Conservation (phyloP, 2,329 filamentous ascomycete species). For the Claviceps maximensis region DNA sequence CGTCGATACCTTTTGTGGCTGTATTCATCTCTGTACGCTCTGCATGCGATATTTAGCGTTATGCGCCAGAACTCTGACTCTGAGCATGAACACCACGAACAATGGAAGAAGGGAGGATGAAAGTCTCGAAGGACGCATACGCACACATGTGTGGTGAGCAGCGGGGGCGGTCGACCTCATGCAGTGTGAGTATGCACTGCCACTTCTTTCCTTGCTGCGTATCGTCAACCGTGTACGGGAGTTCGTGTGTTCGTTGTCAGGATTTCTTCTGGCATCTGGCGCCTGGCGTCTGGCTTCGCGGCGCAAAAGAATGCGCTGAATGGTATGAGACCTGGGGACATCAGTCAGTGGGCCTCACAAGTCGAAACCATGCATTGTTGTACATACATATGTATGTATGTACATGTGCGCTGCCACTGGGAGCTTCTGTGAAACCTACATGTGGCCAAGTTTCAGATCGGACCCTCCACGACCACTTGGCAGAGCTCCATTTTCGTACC, state of each 20-base stretch:
- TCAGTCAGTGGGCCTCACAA: no score
- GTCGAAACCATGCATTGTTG: no score
- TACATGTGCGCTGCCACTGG: background rate
- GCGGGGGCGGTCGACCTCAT: background rate
- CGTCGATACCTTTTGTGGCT: background rate
- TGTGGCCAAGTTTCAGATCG: background rate
- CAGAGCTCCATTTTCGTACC: background rate
- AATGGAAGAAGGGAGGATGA: background rate
- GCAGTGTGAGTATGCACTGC: no score
- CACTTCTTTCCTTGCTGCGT: no score
- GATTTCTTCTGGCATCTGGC: no score
- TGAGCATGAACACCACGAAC: background rate
- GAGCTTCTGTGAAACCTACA: background rate
- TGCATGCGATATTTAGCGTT: no score
- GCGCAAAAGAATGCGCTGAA: no score
- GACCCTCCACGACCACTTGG: background rate
- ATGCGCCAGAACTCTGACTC: background rate
- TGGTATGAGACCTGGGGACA: no score
- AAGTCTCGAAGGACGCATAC: background rate
- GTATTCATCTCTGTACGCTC: no score
- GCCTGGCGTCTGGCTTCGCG: no score
- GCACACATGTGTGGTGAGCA: background rate
- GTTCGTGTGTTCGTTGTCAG: no score
- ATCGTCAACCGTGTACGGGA: no score
- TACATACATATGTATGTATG: background rate